Evolutionary conservation across 306 rosid species (phyloP).

Genomic region (Quercus agrifolia): DNA sequence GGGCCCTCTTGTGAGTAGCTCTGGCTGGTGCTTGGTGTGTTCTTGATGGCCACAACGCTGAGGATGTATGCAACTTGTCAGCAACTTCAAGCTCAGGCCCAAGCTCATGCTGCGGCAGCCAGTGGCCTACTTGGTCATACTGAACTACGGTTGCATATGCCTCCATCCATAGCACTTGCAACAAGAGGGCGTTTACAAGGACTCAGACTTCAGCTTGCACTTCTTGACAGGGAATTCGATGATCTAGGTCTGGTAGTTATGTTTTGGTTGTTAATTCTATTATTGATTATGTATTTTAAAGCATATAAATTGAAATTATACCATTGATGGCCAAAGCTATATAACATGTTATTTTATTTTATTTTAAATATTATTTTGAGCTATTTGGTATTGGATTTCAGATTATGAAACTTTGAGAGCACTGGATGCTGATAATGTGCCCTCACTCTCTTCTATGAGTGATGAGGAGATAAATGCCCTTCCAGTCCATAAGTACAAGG

Average conservation of each 20-base stretch:
- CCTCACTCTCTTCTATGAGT: slow-evolving; percentile 72
- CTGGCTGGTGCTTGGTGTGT: slow-evolving; percentile 96
- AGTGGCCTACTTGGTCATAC: slow-evolving; percentile 90
- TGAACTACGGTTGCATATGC: slow-evolving; percentile 84
- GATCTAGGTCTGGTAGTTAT: slow-evolving; percentile 59
- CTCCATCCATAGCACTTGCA: slow-evolving; percentile 83
- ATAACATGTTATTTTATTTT: background rate
- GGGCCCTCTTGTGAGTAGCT: slow-evolving; percentile 42
- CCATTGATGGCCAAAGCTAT: background rate
- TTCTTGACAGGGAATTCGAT: slow-evolving; percentile 97
- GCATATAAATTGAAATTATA: background rate
- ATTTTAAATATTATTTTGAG: background rate
- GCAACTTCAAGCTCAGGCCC: slow-evolving; percentile 97
- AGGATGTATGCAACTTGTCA: slow-evolving; percentile 99
- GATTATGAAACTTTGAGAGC: slow-evolving; percentile 90
- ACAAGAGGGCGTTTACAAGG: slow-evolving; percentile 93
- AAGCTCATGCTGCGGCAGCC: slow-evolving; percentile 83
- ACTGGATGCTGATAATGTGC: slow-evolving; percentile 75
- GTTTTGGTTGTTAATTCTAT: background rate
- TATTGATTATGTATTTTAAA: background rate
- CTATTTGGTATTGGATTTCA: slow-evolving; percentile 18
- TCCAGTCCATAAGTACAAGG: slow-evolving; percentile 86
- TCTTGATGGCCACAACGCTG: slow-evolving; percentile 90
- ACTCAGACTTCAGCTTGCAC: slow-evolving; percentile 95
- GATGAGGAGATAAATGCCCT: slow-evolving; percentile 89